These are phyloP conservation scores for Bondarzewia mesenterica DNA, from an alignment of 1,284 basidiomycete genomes.

Conservation along the genomic window DNA sequence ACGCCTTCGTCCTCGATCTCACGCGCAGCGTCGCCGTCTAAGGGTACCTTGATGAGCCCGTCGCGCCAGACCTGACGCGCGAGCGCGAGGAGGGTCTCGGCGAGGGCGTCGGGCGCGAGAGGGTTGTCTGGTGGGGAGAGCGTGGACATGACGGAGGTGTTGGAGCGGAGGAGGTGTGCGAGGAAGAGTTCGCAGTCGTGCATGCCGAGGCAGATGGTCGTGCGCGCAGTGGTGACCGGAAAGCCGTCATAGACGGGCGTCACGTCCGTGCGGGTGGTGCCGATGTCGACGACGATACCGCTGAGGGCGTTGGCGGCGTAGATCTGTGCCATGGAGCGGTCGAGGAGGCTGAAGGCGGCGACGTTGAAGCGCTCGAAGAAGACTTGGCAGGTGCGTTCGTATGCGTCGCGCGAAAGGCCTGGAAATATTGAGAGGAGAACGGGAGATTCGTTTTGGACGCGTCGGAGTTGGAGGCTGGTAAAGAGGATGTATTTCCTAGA, in stretches of 20 bases:
- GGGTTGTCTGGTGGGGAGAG: conserved; percentile 46
- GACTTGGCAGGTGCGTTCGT: conserved; percentile 75
- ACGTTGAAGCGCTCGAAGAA: conserved; percentile 97
- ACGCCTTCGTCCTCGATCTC: conserved; percentile 76
- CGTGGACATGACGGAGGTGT: conserved; percentile 56
- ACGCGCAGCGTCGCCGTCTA: conserved; percentile 56
- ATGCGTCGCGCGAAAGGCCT: conserved; percentile 63
- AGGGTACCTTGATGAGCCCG: conserved; percentile 61
- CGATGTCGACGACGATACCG: conserved; percentile 84
- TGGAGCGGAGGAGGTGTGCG: conserved; percentile 58
- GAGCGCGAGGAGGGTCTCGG: conserved; percentile 46
- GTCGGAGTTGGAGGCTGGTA: conserved; percentile 66
- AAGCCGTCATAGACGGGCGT: conserved; percentile 78
- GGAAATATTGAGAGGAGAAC: conserved; percentile 69
- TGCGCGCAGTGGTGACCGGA: conserved; percentile 51
- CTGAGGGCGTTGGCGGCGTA: conserved; percentile 76
- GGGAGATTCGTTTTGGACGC: conserved; percentile 83
- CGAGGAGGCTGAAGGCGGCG: conserved; percentile 77
- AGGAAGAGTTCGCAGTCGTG: conserved; percentile 73
- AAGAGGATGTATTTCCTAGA: conserved; percentile 84
- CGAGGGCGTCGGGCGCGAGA: conserved; percentile 35
- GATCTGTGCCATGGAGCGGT: conserved; percentile 79
- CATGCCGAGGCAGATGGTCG: conserved; percentile 58
- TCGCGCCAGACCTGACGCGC: conserved; percentile 53
- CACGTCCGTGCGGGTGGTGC: conserved; percentile 68